Evolutionary conservation across 257 asterid species (phyloP).

Genomic region (Apocynum venetum): DNA sequence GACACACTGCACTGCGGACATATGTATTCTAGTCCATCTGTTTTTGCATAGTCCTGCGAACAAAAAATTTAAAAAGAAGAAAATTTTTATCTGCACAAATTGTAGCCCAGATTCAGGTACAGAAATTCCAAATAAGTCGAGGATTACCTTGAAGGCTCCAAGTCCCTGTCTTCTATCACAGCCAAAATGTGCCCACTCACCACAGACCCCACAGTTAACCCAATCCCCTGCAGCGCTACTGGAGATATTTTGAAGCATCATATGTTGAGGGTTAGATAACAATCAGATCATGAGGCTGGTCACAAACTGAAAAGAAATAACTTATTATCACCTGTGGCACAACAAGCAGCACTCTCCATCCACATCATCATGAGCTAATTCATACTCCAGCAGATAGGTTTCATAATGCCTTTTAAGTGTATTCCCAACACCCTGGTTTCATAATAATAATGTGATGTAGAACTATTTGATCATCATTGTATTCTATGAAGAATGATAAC

Average conservation of each 20-base stretch:
- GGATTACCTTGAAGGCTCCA: conserved; percentile 88
- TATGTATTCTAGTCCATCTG: conserved; percentile 97
- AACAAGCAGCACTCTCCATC: conserved; percentile 98
- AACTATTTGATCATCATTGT: neutral
- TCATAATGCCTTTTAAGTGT: conserved; percentile 96
- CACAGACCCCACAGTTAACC: conserved; percentile 97
- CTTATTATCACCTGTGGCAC: conserved; percentile 72
- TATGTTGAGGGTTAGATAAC: conserved; percentile 26
- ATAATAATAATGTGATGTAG: conserved; percentile 12
- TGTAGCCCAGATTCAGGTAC: neutral
- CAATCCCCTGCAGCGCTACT: conserved; percentile 99
- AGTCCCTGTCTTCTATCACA: conserved; percentile 95
- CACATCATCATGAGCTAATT: conserved; percentile 97
- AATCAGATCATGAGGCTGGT: neutral
- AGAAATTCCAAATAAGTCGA: neutral
- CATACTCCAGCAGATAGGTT: conserved; percentile 93
- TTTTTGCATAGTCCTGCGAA: conserved; percentile 93
- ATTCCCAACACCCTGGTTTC: conserved; percentile 91
- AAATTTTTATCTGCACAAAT: neutral
- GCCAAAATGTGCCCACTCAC: conserved; percentile 99
- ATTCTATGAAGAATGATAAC: neutral
- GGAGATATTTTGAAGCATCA: conserved; percentile 24
- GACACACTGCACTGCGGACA: conserved; percentile 97
- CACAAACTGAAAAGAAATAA: neutral
- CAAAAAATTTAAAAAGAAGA: neutral